A percentile compares a stretch with the other conserved stretches of the same genome.
Conservation (phyloP, 116 monocot species). For the Trichopus zeylanicus region DNA sequence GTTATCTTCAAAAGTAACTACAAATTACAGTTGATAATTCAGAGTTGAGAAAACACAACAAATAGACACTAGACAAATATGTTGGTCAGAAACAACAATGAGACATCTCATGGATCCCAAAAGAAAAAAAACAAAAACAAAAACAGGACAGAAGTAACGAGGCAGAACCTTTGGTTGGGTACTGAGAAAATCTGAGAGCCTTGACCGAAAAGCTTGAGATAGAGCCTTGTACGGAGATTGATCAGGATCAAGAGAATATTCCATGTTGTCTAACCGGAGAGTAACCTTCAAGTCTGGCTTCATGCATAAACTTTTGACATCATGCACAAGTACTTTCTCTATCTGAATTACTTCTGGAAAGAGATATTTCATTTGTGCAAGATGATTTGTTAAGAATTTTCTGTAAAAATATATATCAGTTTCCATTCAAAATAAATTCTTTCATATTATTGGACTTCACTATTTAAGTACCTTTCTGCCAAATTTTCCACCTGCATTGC, state of each 20-base stretch:
- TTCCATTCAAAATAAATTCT: slow-evolving; percentile 5
- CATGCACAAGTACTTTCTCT: slow-evolving; percentile 64
- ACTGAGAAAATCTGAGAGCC: slow-evolving; percentile 39
- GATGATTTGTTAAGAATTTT: slow-evolving; percentile 58
- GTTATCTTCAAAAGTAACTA: not conserved
- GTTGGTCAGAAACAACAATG: no score
- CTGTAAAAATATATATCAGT: slow-evolving; percentile 23
- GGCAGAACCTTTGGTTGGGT: slow-evolving; percentile 46
- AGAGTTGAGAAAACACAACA: not conserved
- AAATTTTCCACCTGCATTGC: slow-evolving; percentile 64
- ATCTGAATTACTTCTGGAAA: slow-evolving; percentile 64
- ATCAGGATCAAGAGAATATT: slow-evolving; percentile 7
- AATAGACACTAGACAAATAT: not conserved
- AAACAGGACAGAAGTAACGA: not conserved
- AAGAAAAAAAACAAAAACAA: not conserved
- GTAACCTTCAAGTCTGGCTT: slow-evolving; percentile 67
- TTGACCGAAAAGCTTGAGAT: slow-evolving; percentile 50
- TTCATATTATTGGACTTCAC: not conserved
- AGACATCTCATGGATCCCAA: no score
- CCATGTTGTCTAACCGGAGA: slow-evolving; percentile 27
- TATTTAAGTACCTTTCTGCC: slow-evolving; percentile 49
- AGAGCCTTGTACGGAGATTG: slow-evolving; percentile 37
- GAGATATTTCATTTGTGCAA: slow-evolving; percentile 81
- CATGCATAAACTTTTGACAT: slow-evolving; percentile 66
- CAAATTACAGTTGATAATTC: not conserved